A percentile compares a stretch with the other conserved stretches of the same genome.
Evolutionary conservation across 768 basidiomycete species (phyloP).

Genomic region (Boletus coccyginus): DNA sequence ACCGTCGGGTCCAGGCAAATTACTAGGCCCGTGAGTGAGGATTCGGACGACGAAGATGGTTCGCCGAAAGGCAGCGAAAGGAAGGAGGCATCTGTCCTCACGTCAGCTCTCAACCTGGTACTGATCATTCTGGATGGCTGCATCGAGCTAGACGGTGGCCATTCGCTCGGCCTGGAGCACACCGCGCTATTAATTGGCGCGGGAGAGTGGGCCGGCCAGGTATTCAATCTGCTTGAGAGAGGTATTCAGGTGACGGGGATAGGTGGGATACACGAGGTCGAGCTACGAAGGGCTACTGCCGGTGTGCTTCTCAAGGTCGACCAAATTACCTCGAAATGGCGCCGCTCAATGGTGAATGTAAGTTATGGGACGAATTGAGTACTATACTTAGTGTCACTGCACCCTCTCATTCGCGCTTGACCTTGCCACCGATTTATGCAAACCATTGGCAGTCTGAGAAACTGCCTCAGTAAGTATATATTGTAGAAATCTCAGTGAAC

Average conservation of each 20-base stretch:
- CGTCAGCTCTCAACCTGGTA: conserved; percentile 72
- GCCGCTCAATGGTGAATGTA: conserved; percentile 57
- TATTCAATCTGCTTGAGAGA: conserved; percentile 64
- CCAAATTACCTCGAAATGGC: conserved; percentile 65
- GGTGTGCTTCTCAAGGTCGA: conserved; percentile 82
- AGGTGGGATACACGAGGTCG: conserved; percentile 62
- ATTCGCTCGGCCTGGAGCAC: conserved; percentile 71
- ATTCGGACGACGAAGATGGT: conserved; percentile 32
- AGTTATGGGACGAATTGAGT: conserved; percentile 8
- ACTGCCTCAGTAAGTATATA: not conserved
- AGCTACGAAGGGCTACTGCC: conserved; percentile 67
- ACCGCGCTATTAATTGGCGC: conserved; percentile 64
- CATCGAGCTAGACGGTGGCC: conserved; percentile 74
- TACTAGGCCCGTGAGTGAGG: conserved; percentile 39
- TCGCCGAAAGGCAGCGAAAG: conserved; percentile 21
- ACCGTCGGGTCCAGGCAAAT: conserved; percentile 70
- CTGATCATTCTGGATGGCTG: conserved; percentile 74
- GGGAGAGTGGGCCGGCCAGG: conserved; percentile 76
- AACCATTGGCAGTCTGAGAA: not conserved
- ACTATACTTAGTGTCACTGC: not conserved
- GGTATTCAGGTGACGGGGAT: conserved; percentile 60
- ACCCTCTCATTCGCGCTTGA: not conserved
- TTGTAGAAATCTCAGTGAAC: not conserved
- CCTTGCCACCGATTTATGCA: not conserved
- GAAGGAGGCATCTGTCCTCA: conserved; percentile 73